Evolutionary conservation across 371 early-diverging fungal genomes (phyloP), one percentile per base, ranked within the genome.

Genomic region (Mortierella sp.): DNA sequence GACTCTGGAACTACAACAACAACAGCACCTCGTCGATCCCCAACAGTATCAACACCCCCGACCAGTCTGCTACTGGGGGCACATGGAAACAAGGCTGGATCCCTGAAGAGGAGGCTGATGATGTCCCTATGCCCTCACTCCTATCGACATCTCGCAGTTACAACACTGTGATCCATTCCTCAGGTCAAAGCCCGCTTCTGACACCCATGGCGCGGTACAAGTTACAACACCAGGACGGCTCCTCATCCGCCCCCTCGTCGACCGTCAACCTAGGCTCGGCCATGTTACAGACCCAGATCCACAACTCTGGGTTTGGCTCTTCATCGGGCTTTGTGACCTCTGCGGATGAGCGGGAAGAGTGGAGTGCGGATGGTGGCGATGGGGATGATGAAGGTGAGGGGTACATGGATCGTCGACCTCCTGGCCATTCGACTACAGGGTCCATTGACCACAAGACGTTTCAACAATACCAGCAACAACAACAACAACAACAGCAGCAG

Each of bases 41-140:
- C 70, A 75, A 43, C 55, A 68, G 43, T 29, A 71, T 16, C 51
- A 79, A 58, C 80, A 80, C 63, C 76, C 51, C 46, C 75, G 75
- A 70, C 72, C 82, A 74, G 77, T 75, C 77, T 32, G 41, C 78
- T 78, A 55, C 80, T 21, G 76, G 75, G 44, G 51, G 51, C 16
- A 49, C 71, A 29, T 89, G 85, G 85, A 84, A 81, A 29, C 85
- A 84, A 54, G 85, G 85, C 29, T 84, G 85, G 85, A 71, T 84
- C 16, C 81, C 85, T 6, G 81, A 81, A 35, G 84, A 84, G 11
- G 85, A 84, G 21, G 32, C 58, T 41, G 81, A 81, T 4, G 76
- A 78, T 32, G 55, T 49, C 0, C 85, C 85, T 3, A 74, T 81
- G 44, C 85, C 82, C 2, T 84, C 85, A 0, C 32, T 81, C 16